Percentiles rank a stretch among this genome's conserved stretches.
These are phyloP conservation scores for Fusarium brevicatenulatum DNA, from an alignment of 2,329 filamentous ascomycete genomes.

Conservation along the genomic window DNA sequence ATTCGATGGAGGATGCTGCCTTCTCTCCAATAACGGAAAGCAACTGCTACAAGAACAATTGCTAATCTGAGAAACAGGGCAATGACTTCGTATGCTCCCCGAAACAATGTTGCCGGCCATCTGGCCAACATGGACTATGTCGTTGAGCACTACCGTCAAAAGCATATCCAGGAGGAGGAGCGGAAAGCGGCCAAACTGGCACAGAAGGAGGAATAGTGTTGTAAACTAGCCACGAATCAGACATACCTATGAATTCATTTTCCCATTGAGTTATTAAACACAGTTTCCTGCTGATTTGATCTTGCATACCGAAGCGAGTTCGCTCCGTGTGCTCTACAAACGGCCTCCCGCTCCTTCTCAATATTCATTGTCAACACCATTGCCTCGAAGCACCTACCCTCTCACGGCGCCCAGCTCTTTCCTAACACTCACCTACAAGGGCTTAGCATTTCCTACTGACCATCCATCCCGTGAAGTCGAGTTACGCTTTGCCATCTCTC, in stretches of 20 bases:
- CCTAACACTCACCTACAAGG: neutral
- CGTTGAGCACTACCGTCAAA: constrained; percentile 66
- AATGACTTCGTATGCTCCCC: constrained; percentile 58
- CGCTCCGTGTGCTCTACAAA: neutral
- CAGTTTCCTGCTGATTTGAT: neutral
- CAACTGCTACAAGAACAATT: neutral
- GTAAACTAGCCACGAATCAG: constrained; percentile 43
- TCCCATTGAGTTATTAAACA: constrained; percentile 26
- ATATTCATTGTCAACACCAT: neutral
- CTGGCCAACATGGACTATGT: constrained; percentile 64
- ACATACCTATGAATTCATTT: constrained; percentile 41
- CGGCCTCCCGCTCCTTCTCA: neutral
- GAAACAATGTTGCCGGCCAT: constrained; percentile 66
- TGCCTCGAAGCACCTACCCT: neutral
- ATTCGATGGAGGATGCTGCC: neutral
- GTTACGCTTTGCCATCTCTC: neutral
- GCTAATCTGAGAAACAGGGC: constrained; percentile 53
- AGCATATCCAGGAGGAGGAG: constrained; percentile 65
- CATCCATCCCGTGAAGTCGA: neutral
- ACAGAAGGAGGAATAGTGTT: constrained; percentile 49
- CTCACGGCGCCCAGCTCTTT: neutral
- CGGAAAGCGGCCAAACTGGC: constrained; percentile 63
- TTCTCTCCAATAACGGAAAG: neutral
- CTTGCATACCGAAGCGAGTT: neutral
- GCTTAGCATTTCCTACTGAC: neutral